Evolutionary conservation across 257 asterid species (phyloP).

Genomic region (Craterostigma plantagineum): DNA sequence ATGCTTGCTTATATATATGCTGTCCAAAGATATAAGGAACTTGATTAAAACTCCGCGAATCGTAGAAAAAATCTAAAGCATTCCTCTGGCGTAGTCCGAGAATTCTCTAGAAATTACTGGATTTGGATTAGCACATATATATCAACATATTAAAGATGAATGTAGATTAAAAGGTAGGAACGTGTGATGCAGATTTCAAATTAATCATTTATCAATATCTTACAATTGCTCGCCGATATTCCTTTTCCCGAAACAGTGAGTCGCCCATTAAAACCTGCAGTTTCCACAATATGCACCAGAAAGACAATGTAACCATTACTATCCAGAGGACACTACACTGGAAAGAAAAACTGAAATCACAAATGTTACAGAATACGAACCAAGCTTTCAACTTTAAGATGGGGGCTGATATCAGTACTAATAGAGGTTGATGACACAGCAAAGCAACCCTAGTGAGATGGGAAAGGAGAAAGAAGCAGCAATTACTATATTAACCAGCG

Average conservation of each 20-base stretch:
- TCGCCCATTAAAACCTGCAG: slow-evolving; percentile 75
- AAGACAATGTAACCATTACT: slow-evolving; percentile 7
- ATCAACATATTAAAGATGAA: slow-evolving; percentile 3
- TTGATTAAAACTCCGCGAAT: slow-evolving; percentile 1
- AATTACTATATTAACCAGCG: no score
- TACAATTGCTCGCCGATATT: slow-evolving; percentile 77
- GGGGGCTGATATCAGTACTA: slow-evolving; percentile 61
- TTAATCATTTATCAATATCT: slow-evolving; percentile 11
- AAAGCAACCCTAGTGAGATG: slow-evolving; percentile 78
- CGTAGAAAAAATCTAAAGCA: slow-evolving; percentile 3
- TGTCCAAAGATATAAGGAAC: slow-evolving; percentile 14
- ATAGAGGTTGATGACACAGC: slow-evolving; percentile 62
- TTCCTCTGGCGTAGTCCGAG: slow-evolving; percentile 1
- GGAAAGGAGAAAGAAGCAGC: slow-evolving; percentile 5
- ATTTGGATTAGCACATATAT: background rate
- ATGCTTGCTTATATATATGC: slow-evolving; percentile 75
- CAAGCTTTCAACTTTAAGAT: slow-evolving; percentile 76
- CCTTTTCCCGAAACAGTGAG: slow-evolving; percentile 55
- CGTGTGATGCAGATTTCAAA: background rate
- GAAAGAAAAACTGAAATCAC: slow-evolving; percentile 3
- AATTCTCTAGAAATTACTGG: background rate
- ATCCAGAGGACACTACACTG: slow-evolving; percentile 10
- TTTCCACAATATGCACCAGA: background rate
- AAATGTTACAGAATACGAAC: slow-evolving; percentile 14
- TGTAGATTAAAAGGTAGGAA: slow-evolving; percentile 4